Conservation (phyloP, 1,139 yeast genomes). For the Kodamaea ohmeri region DNA sequence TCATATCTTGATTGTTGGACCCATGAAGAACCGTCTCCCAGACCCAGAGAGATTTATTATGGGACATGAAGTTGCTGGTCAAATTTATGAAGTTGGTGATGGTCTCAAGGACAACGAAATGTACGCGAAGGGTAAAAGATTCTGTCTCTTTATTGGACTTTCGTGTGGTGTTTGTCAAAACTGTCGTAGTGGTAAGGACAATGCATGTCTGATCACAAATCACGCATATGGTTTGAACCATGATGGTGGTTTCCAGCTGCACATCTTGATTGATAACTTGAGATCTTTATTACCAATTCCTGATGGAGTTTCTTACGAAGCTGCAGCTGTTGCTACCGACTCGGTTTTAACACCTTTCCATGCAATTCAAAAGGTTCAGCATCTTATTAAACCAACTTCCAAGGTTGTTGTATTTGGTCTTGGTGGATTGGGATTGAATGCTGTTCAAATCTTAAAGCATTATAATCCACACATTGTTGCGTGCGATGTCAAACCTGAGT, state of each 20-base stretch:
- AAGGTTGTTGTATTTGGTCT: slow-evolving; percentile 47
- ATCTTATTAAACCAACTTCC: slow-evolving; percentile 31
- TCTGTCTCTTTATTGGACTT: slow-evolving; percentile 34
- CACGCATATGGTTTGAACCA: slow-evolving; percentile 41
- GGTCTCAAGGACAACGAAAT: slow-evolving; percentile 23
- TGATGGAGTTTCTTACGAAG: slow-evolving; percentile 42
- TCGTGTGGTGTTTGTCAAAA: slow-evolving; percentile 45
- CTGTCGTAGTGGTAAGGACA: slow-evolving; percentile 46
- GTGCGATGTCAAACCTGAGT: slow-evolving; percentile 36
- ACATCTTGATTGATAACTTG: slow-evolving; percentile 37
- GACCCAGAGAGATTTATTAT: slow-evolving; percentile 39
- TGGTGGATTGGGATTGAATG: slow-evolving; percentile 54
- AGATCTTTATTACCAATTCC: slow-evolving; percentile 44
- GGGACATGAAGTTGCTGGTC: slow-evolving; percentile 62
- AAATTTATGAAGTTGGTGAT: slow-evolving; percentile 40
- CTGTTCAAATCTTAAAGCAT: slow-evolving; percentile 41
- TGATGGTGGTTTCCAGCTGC: slow-evolving; percentile 54
- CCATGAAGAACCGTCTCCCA: slow-evolving; percentile 12
- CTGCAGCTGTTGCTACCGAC: slow-evolving; percentile 50
- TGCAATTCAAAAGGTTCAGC: slow-evolving; percentile 42
- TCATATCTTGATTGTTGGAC: slow-evolving; percentile 37
- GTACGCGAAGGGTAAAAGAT: slow-evolving; percentile 36
- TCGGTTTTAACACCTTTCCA: slow-evolving; percentile 53
- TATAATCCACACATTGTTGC: slow-evolving; percentile 44
- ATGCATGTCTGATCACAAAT: slow-evolving; percentile 27